Evolutionary conservation across 345 rosid species (phyloP).

Genomic region (Gossypium sturtianum): DNA sequence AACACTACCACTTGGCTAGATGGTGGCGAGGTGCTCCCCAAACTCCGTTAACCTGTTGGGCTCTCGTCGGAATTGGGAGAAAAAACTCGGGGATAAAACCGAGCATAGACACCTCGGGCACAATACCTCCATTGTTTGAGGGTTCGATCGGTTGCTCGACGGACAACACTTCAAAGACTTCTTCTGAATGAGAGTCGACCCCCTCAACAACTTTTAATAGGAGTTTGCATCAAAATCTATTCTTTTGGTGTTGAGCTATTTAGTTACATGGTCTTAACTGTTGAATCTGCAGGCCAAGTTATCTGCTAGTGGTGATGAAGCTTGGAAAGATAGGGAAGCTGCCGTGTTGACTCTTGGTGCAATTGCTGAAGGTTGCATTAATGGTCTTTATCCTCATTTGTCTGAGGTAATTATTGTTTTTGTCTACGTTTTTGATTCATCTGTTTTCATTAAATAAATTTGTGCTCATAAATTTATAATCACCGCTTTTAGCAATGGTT

Average conservation of each 20-base stretch:
- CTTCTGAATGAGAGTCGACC: too few relatives aligned
- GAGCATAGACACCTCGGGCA: too few relatives aligned
- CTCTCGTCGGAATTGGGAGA: too few relatives aligned
- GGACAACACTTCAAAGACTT: too few relatives aligned
- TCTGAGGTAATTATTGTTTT: conserved; percentile 49
- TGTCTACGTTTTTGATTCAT: background rate
- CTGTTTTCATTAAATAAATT: background rate
- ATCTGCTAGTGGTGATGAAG: conserved; percentile 63
- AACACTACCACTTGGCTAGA: too few relatives aligned
- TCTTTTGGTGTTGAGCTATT: background rate
- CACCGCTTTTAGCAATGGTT: background rate
- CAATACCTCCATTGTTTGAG: too few relatives aligned
- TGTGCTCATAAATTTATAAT: background rate
- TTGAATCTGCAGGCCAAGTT: conserved; percentile 54
- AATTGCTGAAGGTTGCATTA: conserved; percentile 91
- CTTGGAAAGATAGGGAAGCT: conserved; percentile 99
- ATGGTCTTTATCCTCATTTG: conserved; percentile 87
- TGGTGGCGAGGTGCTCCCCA: too few relatives aligned
- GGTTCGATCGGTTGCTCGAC: too few relatives aligned
- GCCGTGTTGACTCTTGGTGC: conserved; percentile 99
- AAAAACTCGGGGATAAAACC: too few relatives aligned
- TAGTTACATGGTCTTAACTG: too few relatives aligned
- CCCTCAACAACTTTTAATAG: background rate
- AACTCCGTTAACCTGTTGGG: too few relatives aligned
- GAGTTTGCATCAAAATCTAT: background rate